These are phyloP conservation scores for Monosporozyma unispora DNA, from an alignment of 805 yeast species.

Conservation along the genomic window DNA sequence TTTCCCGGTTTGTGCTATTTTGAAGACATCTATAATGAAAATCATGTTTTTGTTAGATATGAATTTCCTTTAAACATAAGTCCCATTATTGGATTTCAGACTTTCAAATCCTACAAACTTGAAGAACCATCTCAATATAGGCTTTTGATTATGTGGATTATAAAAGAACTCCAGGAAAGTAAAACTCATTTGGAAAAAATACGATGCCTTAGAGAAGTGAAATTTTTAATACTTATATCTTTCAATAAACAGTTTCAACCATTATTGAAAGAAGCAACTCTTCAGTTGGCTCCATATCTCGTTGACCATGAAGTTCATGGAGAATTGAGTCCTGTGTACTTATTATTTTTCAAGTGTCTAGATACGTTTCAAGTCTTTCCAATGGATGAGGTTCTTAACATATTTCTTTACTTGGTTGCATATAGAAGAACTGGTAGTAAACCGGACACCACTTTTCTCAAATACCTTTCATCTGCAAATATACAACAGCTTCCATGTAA, in stretches of 20 bases:
- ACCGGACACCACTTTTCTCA: neutral
- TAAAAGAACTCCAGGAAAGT: slow-evolving; percentile 14
- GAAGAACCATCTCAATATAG: slow-evolving; percentile 5
- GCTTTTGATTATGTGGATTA: slow-evolving; percentile 13
- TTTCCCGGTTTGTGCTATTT: slow-evolving; percentile 1
- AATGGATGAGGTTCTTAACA: slow-evolving; percentile 1
- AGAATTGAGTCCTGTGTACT: slow-evolving; percentile 12
- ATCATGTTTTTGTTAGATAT: slow-evolving; percentile 4
- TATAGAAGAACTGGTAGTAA: neutral
- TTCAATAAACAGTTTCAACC: slow-evolving; percentile 6
- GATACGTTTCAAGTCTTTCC: neutral
- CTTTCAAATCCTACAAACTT: slow-evolving; percentile 5
- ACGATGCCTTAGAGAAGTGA: slow-evolving; percentile 14
- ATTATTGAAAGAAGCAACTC: slow-evolving; percentile 5
- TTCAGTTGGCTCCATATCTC: slow-evolving; percentile 9
- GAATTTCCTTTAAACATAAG: slow-evolving; percentile 15
- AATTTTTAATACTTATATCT: slow-evolving; percentile 11
- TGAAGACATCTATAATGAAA: slow-evolving; percentile 4
- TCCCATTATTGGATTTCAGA: slow-evolving; percentile 4
- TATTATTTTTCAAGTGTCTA: slow-evolving; percentile 3
- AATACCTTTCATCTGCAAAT: neutral
- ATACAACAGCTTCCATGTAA: neutral
- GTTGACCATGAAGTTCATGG: slow-evolving; percentile 7
- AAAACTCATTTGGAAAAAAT: slow-evolving; percentile 6
- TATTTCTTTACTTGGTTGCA: slow-evolving; percentile 11